Evolutionary conservation across 257 asterid genomes (phyloP).

Genomic region (Solanum raphanifolium): DNA sequence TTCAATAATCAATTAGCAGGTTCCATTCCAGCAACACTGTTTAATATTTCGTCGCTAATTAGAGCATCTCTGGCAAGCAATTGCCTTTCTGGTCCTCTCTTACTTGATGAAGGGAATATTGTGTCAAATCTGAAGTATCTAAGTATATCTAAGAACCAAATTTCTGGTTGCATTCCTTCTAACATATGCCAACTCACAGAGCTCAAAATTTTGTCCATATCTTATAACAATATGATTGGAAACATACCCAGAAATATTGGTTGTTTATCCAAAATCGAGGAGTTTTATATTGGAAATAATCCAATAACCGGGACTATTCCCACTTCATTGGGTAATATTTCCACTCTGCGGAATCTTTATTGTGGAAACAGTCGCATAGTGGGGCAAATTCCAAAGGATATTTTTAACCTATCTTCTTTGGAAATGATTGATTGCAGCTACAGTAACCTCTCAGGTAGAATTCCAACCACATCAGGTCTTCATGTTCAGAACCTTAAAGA

Average conservation of each 20-base stretch:
- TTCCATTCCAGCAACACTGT: slow-evolving; percentile 11
- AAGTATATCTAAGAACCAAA: slow-evolving; percentile 9
- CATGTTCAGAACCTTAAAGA: too few relatives aligned
- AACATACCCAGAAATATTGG: background rate
- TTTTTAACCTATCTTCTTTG: slow-evolving; percentile 24
- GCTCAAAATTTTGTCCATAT: slow-evolving; percentile 1
- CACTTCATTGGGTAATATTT: slow-evolving; percentile 18
- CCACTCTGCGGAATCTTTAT: slow-evolving; percentile 11
- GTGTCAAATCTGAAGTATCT: background rate
- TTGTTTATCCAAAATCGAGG: slow-evolving; percentile 9
- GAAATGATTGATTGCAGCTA: background rate
- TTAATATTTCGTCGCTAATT: slow-evolving; percentile 15
- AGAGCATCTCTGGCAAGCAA: slow-evolving; percentile 1
- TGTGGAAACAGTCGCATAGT: slow-evolving; percentile 1
- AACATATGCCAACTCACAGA: slow-evolving; percentile 7
- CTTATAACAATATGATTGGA: slow-evolving; percentile 14
- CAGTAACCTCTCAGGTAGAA: slow-evolving; percentile 11
- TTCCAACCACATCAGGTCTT: slow-evolving; percentile 2
- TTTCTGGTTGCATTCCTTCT: slow-evolving; percentile 14
- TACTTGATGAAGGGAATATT: background rate
- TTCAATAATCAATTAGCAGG: slow-evolving; percentile 18
- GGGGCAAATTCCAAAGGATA: slow-evolving; percentile 18
- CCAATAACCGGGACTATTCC: slow-evolving; percentile 14
- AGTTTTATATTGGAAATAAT: slow-evolving; percentile 9
- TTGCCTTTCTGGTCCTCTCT: slow-evolving; percentile 15